Conservation (phyloP, 495 filamentous ascomycete species). For the Articulospora tetracladia region DNA sequence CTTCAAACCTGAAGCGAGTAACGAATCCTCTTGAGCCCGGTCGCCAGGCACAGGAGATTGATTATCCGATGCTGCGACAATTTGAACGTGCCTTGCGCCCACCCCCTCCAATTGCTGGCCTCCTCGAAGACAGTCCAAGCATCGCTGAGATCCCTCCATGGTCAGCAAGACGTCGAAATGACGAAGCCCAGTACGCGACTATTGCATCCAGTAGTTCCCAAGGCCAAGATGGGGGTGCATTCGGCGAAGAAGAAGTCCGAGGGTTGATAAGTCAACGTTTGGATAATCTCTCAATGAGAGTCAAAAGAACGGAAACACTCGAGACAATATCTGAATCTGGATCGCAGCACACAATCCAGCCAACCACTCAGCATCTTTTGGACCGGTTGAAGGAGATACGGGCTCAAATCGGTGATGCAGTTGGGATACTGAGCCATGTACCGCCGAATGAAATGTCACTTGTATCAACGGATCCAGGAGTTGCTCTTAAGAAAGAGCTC, state of each 20-base stretch:
- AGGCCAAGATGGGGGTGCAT: not conserved
- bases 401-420: constrained; percentile 6
- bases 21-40: constrained; percentile 8
- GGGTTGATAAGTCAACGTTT: constrained; percentile 8
- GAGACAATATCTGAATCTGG: constrained; percentile 8
- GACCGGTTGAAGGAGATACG: constrained; percentile 5
- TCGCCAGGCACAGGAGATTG: constrained; percentile 5
- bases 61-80: constrained; percentile 14
- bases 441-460: not conserved
- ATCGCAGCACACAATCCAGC: not conserved
- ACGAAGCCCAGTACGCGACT: not conserved
- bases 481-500: constrained; percentile 6
- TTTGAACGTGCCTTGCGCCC: constrained; percentile 10
- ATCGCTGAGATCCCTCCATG: not conserved
- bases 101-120: not conserved
- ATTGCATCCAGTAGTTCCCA: not conserved
- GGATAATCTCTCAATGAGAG: constrained; percentile 14
- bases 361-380: constrained; percentile 1
- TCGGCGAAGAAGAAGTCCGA: constrained; percentile 4
- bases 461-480: not conserved
- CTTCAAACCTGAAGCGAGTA: constrained; percentile 10
- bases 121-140: not conserved
- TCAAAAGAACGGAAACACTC: constrained; percentile 8
- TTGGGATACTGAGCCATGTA: not conserved
- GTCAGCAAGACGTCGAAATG: not conserved